Evolutionary conservation across 805 yeast genomes (phyloP), one percentile per base, ranked within the genome.

Genomic region (Wickerhamiella domercqiae): DNA sequence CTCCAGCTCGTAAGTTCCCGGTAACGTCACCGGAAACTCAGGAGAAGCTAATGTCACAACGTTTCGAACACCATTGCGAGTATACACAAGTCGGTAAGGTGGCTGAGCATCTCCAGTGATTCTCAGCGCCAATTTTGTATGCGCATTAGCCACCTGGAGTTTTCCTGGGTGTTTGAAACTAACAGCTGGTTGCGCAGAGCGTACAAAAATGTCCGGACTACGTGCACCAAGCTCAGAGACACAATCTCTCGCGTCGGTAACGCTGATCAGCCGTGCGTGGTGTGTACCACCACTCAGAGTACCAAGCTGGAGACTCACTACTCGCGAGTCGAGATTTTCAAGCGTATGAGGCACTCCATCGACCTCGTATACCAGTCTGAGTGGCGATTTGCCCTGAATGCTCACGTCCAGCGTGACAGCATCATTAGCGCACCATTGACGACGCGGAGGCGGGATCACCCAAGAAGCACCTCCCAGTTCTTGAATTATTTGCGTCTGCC

Each of bases 351-450:
- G n/a, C 7, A 21, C 21, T 5, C 21, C 16, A 20, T 17, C 33
- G 5, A 30, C 21, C 16, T 30, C 33, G 21, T 84, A 86, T 17
- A 63, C 64, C 38, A 90, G 63, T 2, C 68, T 61, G 47, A 78
- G 82, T 3, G 97, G 97, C 0, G 78, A 70, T 45, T 75, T 74
- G 11, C 99, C 99, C 35, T 70, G 73, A 17, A 90, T 67, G 7
- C 55, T 52, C 3, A 87, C 64, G 0, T 77, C 75, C 3, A 79
- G 57, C 2, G 51, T 47, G 37, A 64, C 62, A 3, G 50, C 50
- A 16, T 66, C 66, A 5, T 71, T 71, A 3, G 71, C 53, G 48
- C 78, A 73, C 42, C 70, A 53, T 7, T 39, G 34, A 11, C 9
- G 11, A 5, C 21, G 18, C 16, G 11, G 21, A 17, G 18, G 9